Evolutionary conservation across 2,329 filamentous ascomycete species (phyloP).

Genomic region (Aspergillus tamarii): DNA sequence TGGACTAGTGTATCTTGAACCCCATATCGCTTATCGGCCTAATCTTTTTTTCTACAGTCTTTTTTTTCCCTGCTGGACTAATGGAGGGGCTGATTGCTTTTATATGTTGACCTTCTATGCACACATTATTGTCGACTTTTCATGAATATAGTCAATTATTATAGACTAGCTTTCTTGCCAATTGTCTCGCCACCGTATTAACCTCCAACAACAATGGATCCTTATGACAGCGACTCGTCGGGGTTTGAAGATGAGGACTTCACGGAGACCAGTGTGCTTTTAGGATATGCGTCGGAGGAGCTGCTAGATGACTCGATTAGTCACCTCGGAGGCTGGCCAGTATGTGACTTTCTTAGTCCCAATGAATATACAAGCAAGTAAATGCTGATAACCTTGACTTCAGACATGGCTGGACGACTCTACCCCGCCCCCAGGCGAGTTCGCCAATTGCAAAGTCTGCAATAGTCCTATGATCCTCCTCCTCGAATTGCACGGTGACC

Average conservation of each 20-base stretch:
- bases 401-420: slow-evolving; percentile 83
- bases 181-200: background rate
- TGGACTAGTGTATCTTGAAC: slow-evolving; percentile 10
- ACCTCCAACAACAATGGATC: slow-evolving; percentile 59
- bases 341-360: slow-evolving; percentile 53
- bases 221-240: slow-evolving; percentile 87
- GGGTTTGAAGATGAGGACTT: slow-evolving; percentile 63
- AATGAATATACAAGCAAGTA: background rate
- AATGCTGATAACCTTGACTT: slow-evolving; percentile 20
- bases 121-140: background rate
- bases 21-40: slow-evolving; percentile 28
- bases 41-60: slow-evolving; percentile 12
- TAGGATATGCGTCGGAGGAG: slow-evolving; percentile 86
- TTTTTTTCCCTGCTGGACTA: slow-evolving; percentile 6
- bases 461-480: slow-evolving; percentile 80
- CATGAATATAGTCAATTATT: background rate
- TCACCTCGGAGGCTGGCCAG: slow-evolving; percentile 83
- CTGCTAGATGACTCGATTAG: slow-evolving; percentile 80
- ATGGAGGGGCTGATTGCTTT: background rate
- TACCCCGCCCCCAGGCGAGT: slow-evolving; percentile 70
- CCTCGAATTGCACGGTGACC: slow-evolving; percentile 86
- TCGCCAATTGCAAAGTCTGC: slow-evolving; percentile 87
- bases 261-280: slow-evolving; percentile 74
- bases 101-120: background rate
- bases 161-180: background rate